phyloP scores from a whole-genome alignment of 2,329 filamentous ascomycete genomes.

The Karstenula rhodostoma region DNA sequence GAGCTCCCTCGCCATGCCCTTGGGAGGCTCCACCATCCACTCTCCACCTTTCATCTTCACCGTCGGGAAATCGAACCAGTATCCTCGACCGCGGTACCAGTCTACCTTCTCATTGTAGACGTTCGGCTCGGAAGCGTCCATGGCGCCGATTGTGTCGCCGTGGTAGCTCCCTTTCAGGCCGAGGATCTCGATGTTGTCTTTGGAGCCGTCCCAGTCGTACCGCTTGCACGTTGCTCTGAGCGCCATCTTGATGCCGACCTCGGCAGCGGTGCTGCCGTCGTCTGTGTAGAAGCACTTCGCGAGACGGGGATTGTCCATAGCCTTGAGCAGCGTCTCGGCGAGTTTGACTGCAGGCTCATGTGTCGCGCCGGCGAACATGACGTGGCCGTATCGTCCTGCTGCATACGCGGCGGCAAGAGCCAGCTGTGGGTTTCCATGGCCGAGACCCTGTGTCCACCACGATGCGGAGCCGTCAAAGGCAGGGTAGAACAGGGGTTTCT shows the following conservation, averaged over 20 bases:
- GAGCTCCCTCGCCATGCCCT: slow-evolving; percentile 57
- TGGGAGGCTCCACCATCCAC: slow-evolving; percentile 71
- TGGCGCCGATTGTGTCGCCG: slow-evolving; percentile 86
- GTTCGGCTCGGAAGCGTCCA: slow-evolving; percentile 83
- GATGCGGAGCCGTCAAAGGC: slow-evolving; percentile 86
- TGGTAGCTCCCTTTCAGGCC: slow-evolving; percentile 85
- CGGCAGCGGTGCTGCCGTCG: slow-evolving; percentile 83
- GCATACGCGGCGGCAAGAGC: slow-evolving; percentile 81
- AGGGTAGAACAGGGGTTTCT: slow-evolving; percentile 61
- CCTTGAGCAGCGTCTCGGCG: slow-evolving; percentile 69
- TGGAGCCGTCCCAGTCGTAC: slow-evolving; percentile 69
- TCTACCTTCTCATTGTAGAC: slow-evolving; percentile 84
- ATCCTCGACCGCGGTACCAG: slow-evolving; percentile 81
- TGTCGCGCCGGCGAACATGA: slow-evolving; percentile 85
- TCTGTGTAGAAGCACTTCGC: slow-evolving; percentile 82
- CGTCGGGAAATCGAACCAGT: slow-evolving; percentile 82
- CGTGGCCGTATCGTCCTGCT: slow-evolving; percentile 83
- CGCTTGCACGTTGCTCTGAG: slow-evolving; percentile 72
- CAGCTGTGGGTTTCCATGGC: slow-evolving; percentile 77
- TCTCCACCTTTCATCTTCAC: slow-evolving; percentile 71
- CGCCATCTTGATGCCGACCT: slow-evolving; percentile 87
- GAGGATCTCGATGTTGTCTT: slow-evolving; percentile 70
- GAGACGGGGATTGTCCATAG: slow-evolving; percentile 70
- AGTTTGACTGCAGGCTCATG: slow-evolving; percentile 78
- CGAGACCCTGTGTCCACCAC: slow-evolving; percentile 91